Evolutionary conservation across 139 green algal genomes (phyloP).

Genomic region (Chlorella vulgaris): DNA sequence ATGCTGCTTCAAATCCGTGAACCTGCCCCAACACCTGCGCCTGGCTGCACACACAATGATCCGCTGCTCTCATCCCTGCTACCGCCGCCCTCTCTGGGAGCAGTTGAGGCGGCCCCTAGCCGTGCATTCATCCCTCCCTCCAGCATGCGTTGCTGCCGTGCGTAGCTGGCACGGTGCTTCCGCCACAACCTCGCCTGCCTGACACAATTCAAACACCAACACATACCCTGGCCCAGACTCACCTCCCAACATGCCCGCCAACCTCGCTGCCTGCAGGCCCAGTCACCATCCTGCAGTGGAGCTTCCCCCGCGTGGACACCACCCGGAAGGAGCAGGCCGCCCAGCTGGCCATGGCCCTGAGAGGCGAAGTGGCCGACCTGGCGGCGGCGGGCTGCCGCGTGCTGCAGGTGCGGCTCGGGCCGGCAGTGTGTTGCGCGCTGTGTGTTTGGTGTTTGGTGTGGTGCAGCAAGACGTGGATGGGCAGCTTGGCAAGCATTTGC

Average conservation of each 20-base stretch:
- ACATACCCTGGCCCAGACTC: not conserved
- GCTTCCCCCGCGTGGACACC: slow-evolving; percentile 88
- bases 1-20: not conserved
- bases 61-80: too few relatives aligned
- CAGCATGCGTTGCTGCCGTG: too few relatives aligned
- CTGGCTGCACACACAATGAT: too few relatives aligned
- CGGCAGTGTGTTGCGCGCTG: not conserved
- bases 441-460: too few relatives aligned
- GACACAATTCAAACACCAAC: not conserved
- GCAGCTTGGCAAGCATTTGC: too few relatives aligned
- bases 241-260: not conserved
- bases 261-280: slow-evolving; percentile 57
- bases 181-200: too few relatives aligned
- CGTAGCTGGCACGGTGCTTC: too few relatives aligned
- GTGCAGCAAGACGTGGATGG: too few relatives aligned
- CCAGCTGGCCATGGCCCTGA: slow-evolving; percentile 84
- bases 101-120: too few relatives aligned
- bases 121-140: too few relatives aligned
- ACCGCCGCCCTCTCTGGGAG: too few relatives aligned
- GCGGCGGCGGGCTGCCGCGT: slow-evolving; percentile 81
- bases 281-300: slow-evolving; percentile 95
- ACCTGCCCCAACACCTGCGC: too few relatives aligned
- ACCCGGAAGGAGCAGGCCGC: slow-evolving; percentile 64
- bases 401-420: slow-evolving; percentile 65
- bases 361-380: slow-evolving; percentile 85